Base-by-base conservation (phyloP, 208 protist species). In the Porcisia hertigi region DNA sequence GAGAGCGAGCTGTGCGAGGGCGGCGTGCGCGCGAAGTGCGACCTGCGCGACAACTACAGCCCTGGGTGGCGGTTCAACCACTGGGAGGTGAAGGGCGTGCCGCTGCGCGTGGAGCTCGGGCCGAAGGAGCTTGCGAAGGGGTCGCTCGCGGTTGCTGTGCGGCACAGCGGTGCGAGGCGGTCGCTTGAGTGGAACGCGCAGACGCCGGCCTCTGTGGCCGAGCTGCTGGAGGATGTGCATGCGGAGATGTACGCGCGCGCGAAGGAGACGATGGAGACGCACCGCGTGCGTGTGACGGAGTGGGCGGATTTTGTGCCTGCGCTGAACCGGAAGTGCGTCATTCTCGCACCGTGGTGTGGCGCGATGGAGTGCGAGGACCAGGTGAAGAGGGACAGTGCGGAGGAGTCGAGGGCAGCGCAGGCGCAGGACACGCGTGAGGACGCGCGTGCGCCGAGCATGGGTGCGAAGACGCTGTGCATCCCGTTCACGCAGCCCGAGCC, bases 31-130 rank as follows among this genome's bases (percentile, higher is more conserved):
- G 89, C 88, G 52, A 90, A 96, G 75, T 76, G 91, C 14, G 99
- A 99, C 85, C 84, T 94, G 66, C 88, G 98, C 71, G 86, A 95
- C 75, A 98, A 99, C 86, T 98, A 99, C 90, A 99, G 89, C 59
- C 97, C 98, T 67, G 98, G 98, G 53, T 98, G 95, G 93, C 99
- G 99, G 84, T 99, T 98, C 92, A 99, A 99, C 85, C 95, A 99
- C 90, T 99, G 98, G 98, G 98, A 99, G 92, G 83, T 99, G 64
- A 98, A 98, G 88, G 97, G 94, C 74, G 89, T 99, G 30, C 98
- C 99, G 43, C 74, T 99, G 59, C 97, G 99, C 66, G 85, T 99
- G 41, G 99, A 99, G 92, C 43, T 99, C 14, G 99, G 99, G 53
- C 98, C 98, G 52, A 98, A 96, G 81, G 99, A 99, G 91, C 63